Evolutionary conservation across 495 filamentous ascomycete genomes (phyloP), one percentile per base, ranked within the genome.

Genomic region (Extremus antarcticus): DNA sequence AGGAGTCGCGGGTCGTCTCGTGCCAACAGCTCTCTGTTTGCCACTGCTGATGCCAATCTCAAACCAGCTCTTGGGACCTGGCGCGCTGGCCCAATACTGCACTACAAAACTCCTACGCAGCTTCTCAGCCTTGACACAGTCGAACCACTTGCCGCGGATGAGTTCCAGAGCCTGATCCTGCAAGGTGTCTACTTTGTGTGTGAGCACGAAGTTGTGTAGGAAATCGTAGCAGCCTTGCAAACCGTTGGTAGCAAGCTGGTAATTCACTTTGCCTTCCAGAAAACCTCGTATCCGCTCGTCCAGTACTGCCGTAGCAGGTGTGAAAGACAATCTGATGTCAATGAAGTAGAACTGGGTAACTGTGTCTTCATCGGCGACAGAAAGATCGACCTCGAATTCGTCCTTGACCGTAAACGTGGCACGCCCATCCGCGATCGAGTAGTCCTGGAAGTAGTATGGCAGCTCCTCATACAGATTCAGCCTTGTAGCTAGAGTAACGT

Each of bases 381-480:
- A 86, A 54, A 97, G 78, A 62, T 97, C 92, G 21, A 95, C 78
- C 66, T 98, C 94, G 65, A 95, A 98, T 63, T 96, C 92, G 43
- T 78, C 79, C 23, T 78, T 71, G 4, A 96, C 84, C 25, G 72
- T 77, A 66, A 97, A 98, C 0, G 90, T 96, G 15, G 84, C 90
- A 29, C 89, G 79, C 3, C 94, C 92, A 57, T 83, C 81, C 50
- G 75, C 75, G 43, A 97, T 83, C 7, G 71, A 78, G 63, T 85
- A 96, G 46, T 86, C 76, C 57, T 74, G 73, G 63, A 96, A 85
- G 41, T 84, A 73, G 3, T 68, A 65, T 2, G 92, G 92, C 39
- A 92, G 79, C 29, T 94, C 84, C 47, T 73, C 70, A 47, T 92
- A 78, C 21, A 95, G 72, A 51, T 82, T 83, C 9, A 98, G 69